Evolutionary conservation across 331 rosid genomes (phyloP), one percentile per base, ranked within the genome.

Genomic region (Malus hybrid): DNA sequence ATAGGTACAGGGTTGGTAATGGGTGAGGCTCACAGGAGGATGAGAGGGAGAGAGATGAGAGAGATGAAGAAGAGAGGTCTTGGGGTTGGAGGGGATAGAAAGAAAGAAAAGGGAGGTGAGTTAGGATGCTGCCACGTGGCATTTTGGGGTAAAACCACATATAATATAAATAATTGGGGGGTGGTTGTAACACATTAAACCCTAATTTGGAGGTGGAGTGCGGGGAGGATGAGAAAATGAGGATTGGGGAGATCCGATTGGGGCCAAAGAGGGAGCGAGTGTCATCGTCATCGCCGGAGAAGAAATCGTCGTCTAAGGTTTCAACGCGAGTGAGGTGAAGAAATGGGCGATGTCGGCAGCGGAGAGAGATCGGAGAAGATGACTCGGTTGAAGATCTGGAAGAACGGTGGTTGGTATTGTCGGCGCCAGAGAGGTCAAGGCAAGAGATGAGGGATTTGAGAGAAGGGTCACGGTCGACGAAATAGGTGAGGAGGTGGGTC

Each of bases 291-390:
- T 24, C 24, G 24, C 24, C 24, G 24, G 24, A 24, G 24, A 24
- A 24, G 24, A 91, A 87, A 69, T 93, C 98, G 1, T 90, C 97
- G 7, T 93, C 97, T 24, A 94, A 90, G 88, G 98, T 91, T 50
- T 93, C 96, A 39, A 91, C 90, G 2, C 95, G 92, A 33, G 96
- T 90, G 71, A 94, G 93, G 57, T 94, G 98, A 6, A 94, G 94
- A n/a, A 93, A 93, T 0, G 97, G 97, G 42, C 95, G 93, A 6
- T 85, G 90, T 34, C 83, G 85, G 39, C 78, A 86, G 13, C 87
- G 90, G 18, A 70, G 86, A 10, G 44, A 32, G 70, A 85, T 72
- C 1, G 86, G 28, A 0, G 86, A 48, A 0, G 92, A 55, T 0
- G 82, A 77, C 12, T 75, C 74, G 2, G 64, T 79, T 3, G 68